Base-by-base conservation (phyloP, 1,139 yeast genomes). In the Geotrichum klebahnii region DNA sequence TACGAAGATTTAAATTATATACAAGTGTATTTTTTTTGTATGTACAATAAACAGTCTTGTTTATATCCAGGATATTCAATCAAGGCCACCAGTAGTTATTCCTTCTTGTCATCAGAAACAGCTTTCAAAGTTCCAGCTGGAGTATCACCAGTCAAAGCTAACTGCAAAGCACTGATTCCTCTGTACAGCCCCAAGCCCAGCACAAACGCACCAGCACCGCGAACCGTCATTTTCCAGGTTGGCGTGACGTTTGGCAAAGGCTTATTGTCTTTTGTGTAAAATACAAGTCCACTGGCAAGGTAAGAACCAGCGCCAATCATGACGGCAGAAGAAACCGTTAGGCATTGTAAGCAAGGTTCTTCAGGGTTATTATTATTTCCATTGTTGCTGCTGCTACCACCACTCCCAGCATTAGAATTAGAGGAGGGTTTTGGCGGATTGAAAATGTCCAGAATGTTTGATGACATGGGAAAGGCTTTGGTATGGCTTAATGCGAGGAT, bases 391-490 rank as follows among this genome's bases (percentile, higher is more conserved):
- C 46, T 22, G 40, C 16, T 37, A 17, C 10, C 17, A 16, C 12
- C 19, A 12, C 17, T 34, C 3, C n/a, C 45, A 12, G 26, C 23
- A 36, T 33, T 6, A 22, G 22, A 19, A 4, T 38, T 20, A 2
- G 28, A 73, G 26, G 77, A 62, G 10, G 76, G 62, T 17, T 74
- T 70, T 8, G 82, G 80, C 0, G 84, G 85, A 53, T 75, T 75
- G 63, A 84, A 77, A 1, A 82, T 74, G 22, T 76, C 72, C n/a
- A 76, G 63, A 17, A 84, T 82, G 62, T 82, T 83, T 23, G 84
- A 78, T 4, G 40, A 32, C 51, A 48, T 46, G 28, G 31, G 34
- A 24, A 8, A n/a, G 10, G 46, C n/a, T 26, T 6, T 32, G 39
- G 24, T 20, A 23, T 20, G 42, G 5, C 14, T 38, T 16, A 17